Conservation (phyloP, 495 filamentous ascomycete species). For the Penicillium desertorum region DNA sequence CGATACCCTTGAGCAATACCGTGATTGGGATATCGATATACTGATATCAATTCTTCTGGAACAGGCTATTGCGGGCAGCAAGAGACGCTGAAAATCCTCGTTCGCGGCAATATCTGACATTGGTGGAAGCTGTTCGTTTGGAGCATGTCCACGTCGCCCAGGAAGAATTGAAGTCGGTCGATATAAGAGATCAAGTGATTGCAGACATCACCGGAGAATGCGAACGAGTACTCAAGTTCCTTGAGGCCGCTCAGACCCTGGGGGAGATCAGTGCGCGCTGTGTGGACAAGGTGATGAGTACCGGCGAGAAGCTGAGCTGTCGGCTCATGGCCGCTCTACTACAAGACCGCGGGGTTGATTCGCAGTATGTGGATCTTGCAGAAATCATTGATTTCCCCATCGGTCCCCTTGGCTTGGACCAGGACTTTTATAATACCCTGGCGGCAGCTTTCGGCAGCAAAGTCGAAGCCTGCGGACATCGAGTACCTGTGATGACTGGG, state of each 20-base stretch:
- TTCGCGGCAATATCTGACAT: constrained; percentile 60
- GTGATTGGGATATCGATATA: background rate
- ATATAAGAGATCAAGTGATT: constrained; percentile 57
- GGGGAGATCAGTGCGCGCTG: constrained; percentile 75
- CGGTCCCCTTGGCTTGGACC: constrained; percentile 60
- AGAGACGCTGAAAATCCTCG: constrained; percentile 63
- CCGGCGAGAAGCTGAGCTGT: constrained; percentile 92
- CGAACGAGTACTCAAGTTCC: constrained; percentile 54
- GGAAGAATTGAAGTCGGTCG: constrained; percentile 56
- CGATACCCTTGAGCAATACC: background rate
- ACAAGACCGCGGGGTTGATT: constrained; percentile 71
- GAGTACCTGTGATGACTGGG: constrained; percentile 76
- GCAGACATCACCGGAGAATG: constrained; percentile 74
- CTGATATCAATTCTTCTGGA: constrained; percentile 6
- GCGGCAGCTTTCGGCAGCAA: constrained; percentile 63
- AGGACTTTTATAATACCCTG: constrained; percentile 76
- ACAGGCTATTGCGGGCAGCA: constrained; percentile 67
- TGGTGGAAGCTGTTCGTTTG: constrained; percentile 70
- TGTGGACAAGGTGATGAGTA: constrained; percentile 86
- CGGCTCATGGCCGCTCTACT: constrained; percentile 80
- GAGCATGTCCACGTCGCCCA: constrained; percentile 72
- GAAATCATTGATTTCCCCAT: constrained; percentile 67
- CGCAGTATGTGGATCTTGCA: constrained; percentile 83
- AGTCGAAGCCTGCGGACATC: constrained; percentile 65
- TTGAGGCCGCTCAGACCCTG: constrained; percentile 59